Percentiles rank a stretch among this genome's conserved stretches.
Conservation (phyloP, 2,329 filamentous ascomycete species). For the Pleomassaria siparia region DNA sequence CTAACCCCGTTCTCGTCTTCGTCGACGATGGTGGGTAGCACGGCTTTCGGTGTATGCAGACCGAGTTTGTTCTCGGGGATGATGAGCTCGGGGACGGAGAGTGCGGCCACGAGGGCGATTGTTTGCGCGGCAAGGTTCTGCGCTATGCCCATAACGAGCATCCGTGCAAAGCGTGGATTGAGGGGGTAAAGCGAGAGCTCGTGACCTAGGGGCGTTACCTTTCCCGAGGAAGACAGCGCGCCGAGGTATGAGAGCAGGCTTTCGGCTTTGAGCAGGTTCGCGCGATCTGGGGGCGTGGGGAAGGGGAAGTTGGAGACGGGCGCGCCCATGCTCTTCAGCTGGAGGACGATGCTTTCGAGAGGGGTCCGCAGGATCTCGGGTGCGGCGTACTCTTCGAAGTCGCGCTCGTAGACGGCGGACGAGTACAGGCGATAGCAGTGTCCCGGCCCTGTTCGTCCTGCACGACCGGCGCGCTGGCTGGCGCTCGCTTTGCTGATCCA, state of each 20-base stretch:
- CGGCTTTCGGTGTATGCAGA: slow-evolving; percentile 56
- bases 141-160: slow-evolving; percentile 82
- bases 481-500: slow-evolving; percentile 99
- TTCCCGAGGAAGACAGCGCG: slow-evolving; percentile 70
- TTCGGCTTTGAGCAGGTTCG: slow-evolving; percentile 79
- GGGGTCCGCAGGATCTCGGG: slow-evolving; percentile 90
- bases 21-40: too few relatives aligned
- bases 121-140: slow-evolving; percentile 83
- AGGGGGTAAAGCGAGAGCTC: slow-evolving; percentile 88
- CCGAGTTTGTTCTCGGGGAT: slow-evolving; percentile 78
- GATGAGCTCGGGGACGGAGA: slow-evolving; percentile 88
- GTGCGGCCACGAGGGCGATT: slow-evolving; percentile 81
- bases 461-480: slow-evolving; percentile 86
- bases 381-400: slow-evolving; percentile 81
- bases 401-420: slow-evolving; percentile 87
- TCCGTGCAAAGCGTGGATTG: slow-evolving; percentile 86
- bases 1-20: too few relatives aligned
- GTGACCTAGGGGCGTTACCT: slow-evolving; percentile 76
- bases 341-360: slow-evolving; percentile 84
- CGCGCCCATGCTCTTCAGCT: slow-evolving; percentile 92
- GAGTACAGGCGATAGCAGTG: slow-evolving; percentile 96
- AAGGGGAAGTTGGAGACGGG: slow-evolving; percentile 95
- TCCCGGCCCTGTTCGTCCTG: slow-evolving; percentile 90
- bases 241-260: slow-evolving; percentile 83
- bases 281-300: slow-evolving; percentile 80